Evolutionary conservation across 352 stramenopile genomes (phyloP).

Genomic region (Sclerospora graminicola): DNA sequence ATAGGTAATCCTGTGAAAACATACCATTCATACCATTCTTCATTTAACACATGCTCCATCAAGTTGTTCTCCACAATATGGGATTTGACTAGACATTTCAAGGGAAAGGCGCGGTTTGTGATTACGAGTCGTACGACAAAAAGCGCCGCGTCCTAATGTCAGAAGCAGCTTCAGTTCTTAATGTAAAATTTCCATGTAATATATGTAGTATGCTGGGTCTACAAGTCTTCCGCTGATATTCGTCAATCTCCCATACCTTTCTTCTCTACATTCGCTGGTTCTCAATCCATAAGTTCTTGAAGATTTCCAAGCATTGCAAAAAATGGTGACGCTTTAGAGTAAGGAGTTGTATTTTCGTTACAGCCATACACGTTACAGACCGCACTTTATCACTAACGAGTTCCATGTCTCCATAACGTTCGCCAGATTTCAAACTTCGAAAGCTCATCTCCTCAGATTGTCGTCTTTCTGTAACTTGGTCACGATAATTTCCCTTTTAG

Average conservation of each 20-base stretch:
- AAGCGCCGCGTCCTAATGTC: slow-evolving; percentile 75
- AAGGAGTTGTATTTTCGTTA: slow-evolving; percentile 46
- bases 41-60: slow-evolving; percentile 88
- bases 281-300: slow-evolving; percentile 69
- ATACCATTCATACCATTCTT: slow-evolving; percentile 88
- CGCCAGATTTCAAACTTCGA: slow-evolving; percentile 49
- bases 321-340: slow-evolving; percentile 61
- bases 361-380: slow-evolving; percentile 85
- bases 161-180: slow-evolving; percentile 71
- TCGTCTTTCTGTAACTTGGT: slow-evolving; percentile 39
- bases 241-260: slow-evolving; percentile 15
- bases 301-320: slow-evolving; percentile 68
- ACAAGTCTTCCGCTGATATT: slow-evolving; percentile 26
- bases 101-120: slow-evolving; percentile 68
- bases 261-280: slow-evolving; percentile 27
- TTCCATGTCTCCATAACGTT: slow-evolving; percentile 93
- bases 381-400: slow-evolving; percentile 88
- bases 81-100: slow-evolving; percentile 89
- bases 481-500: slow-evolving; percentile 58
- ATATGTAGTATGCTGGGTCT: slow-evolving; percentile 54
- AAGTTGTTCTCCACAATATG: slow-evolving; percentile 87
- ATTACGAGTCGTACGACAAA: slow-evolving; percentile 69
- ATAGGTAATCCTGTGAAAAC: slow-evolving; percentile 80
- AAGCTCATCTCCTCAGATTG: slow-evolving; percentile 35
- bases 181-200: slow-evolving; percentile 58